Evolutionary conservation across 2,329 filamentous ascomycete species (phyloP).

Genomic region (Exophiala lecanii-corni): DNA sequence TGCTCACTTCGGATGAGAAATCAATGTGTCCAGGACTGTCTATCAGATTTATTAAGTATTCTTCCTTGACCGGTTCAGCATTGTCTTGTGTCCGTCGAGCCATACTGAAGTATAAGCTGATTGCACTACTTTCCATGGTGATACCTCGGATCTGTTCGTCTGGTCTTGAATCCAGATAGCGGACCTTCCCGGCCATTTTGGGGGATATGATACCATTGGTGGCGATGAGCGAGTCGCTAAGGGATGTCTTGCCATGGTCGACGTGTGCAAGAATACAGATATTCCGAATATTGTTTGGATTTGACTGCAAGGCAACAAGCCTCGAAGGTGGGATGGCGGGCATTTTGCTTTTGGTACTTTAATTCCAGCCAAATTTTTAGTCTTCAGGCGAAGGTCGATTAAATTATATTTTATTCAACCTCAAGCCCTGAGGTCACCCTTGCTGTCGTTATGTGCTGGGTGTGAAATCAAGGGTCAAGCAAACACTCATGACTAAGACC

Average conservation of each 20-base stretch:
- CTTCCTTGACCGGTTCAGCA: conserved; percentile 65
- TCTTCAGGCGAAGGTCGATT: too few relatives aligned
- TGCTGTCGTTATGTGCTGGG: too few relatives aligned
- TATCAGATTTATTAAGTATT: conserved; percentile 95
- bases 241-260: conserved; percentile 96
- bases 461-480: too few relatives aligned
- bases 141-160: conserved; percentile 96
- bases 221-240: conserved; percentile 91
- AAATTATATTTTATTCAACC: too few relatives aligned
- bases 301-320: conserved; percentile 81
- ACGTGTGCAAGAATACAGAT: conserved; percentile 96
- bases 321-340: conserved; percentile 87
- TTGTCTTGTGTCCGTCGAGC: conserved; percentile 63
- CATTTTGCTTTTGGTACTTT: too few relatives aligned
- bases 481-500: too few relatives aligned
- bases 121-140: conserved; percentile 99
- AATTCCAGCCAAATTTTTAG: too few relatives aligned
- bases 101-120: conserved; percentile 94
- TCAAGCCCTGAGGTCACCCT: too few relatives aligned
- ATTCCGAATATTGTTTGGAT: conserved; percentile 87
- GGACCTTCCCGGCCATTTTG: conserved; percentile 94
- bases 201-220: conserved; percentile 99
- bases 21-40: conserved; percentile 98
- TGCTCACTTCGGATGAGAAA: conserved; percentile 97
- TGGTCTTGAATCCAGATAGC: conserved; percentile 91